A percentile compares a stretch with the other conserved stretches of the same genome.
Conservation (phyloP, 805 yeast genomes). For the Kuraishia floccosa region DNA sequence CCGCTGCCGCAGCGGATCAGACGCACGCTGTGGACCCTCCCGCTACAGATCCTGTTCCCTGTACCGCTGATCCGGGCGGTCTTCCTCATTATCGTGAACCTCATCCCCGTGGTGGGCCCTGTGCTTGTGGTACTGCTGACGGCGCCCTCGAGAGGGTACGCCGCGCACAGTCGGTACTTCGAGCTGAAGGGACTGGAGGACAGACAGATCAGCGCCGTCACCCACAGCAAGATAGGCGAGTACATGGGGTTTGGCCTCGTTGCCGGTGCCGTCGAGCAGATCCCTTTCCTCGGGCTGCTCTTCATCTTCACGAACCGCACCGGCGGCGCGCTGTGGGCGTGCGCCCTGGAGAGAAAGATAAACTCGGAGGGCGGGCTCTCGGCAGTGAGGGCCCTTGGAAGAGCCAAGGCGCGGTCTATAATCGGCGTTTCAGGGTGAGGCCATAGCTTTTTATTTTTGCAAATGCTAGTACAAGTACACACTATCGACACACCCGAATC, state of each 20-base stretch:
- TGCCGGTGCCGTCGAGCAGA: constrained; percentile 36
- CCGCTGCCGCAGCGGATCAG: constrained; percentile 2
- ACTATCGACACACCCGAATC: constrained; percentile 94
- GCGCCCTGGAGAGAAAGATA: background rate
- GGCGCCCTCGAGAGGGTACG: constrained; percentile 43
- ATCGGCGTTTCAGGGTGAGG: no score
- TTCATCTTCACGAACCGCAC: constrained; percentile 47
- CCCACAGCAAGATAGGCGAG: constrained; percentile 23
- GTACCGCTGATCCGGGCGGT: constrained; percentile 23
- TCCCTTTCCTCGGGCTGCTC: constrained; percentile 41
- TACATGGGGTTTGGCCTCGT: constrained; percentile 41
- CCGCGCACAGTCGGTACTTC: constrained; percentile 45
- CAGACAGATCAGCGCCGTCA: constrained; percentile 22
- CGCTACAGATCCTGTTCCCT: no score
- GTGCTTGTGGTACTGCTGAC: constrained; percentile 33
- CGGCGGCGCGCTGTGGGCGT: constrained; percentile 65
- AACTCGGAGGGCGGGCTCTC: background rate
- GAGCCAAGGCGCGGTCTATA: no score
- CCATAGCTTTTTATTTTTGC: background rate
- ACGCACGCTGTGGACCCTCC: constrained; percentile 17
- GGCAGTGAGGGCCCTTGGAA: no score
- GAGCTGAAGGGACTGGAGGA: constrained; percentile 36
- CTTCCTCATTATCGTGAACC: constrained; percentile 24
- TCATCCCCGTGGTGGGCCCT: constrained; percentile 53
- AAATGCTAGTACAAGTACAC: constrained; percentile 35